Conservation (phyloP, 495 filamentous ascomycete species). For the Penicillium roqueforti region DNA sequence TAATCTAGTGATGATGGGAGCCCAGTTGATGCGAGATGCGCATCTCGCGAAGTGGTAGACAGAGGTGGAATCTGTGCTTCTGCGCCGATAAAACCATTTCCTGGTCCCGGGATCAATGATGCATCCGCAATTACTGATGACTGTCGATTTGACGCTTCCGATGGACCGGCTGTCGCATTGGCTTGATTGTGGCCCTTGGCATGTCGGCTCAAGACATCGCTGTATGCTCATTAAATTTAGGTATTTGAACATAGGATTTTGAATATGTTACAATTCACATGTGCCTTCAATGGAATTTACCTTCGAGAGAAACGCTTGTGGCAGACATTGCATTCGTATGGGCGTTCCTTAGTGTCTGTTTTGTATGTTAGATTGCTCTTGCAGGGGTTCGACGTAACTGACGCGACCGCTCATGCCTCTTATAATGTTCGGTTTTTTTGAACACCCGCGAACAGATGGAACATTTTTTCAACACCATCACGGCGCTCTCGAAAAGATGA, state of each 20-base stretch:
- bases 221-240: constrained; percentile 20
- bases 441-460: constrained; percentile 49
- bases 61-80: constrained; percentile 15
- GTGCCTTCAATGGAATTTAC: constrained; percentile 22
- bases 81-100: constrained; percentile 17
- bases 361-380: constrained; percentile 7
- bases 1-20: constrained; percentile 37
- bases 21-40: constrained; percentile 21
- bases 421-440: constrained; percentile 54
- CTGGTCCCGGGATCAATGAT: constrained; percentile 11
- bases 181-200: constrained; percentile 44
- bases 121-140: background rate
- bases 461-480: constrained; percentile 50
- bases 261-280: background rate
- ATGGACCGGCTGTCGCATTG: constrained; percentile 20
- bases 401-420: constrained; percentile 53
- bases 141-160: constrained; percentile 22
- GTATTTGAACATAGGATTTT: constrained; percentile 8
- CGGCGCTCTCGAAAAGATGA: background rate
- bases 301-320: constrained; percentile 52
- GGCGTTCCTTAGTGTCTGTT: constrained; percentile 51
- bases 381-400: constrained; percentile 19
- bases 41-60: constrained; percentile 21
- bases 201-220: constrained; percentile 52
- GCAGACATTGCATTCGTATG: constrained; percentile 51